Conservation (phyloP, 2,329 filamentous ascomycete genomes). For the Leptosphaerulina australis region DNA sequence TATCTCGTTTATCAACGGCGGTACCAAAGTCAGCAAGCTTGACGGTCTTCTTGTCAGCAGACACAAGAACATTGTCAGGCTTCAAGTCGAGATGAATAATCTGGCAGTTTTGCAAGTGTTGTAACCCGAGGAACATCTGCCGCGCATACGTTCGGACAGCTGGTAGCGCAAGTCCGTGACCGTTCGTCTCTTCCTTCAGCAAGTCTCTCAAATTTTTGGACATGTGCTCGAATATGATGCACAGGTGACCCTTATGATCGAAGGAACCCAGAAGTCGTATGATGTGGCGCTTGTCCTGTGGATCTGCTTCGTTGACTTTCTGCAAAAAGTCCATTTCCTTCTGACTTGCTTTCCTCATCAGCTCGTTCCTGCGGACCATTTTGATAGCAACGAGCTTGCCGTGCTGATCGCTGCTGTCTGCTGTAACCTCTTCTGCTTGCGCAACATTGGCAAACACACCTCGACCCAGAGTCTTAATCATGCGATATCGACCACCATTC, state of each 20-base stretch:
- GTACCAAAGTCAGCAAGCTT: slow-evolving; percentile 98
- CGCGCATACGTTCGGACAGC: slow-evolving; percentile 89
- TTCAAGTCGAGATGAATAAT: slow-evolving; percentile 96
- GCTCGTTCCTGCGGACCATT: slow-evolving; percentile 96
- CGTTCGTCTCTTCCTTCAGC: slow-evolving; percentile 80
- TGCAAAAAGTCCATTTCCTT: slow-evolving; percentile 94
- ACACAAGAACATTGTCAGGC: slow-evolving; percentile 89
- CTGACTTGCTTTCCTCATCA: slow-evolving; percentile 87
- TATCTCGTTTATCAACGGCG: slow-evolving; percentile 85
- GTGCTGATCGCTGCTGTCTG: slow-evolving; percentile 47
- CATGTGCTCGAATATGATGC: slow-evolving; percentile 95
- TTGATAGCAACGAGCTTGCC: slow-evolving; percentile 86
- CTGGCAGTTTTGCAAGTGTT: slow-evolving; percentile 87
- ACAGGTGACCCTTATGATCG: slow-evolving; percentile 92
- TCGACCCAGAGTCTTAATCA: slow-evolving; percentile 84
- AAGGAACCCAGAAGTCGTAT: slow-evolving; percentile 87
- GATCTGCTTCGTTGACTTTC: slow-evolving; percentile 83
- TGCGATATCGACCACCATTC: slow-evolving; percentile 82
- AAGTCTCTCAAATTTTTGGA: slow-evolving; percentile 85
- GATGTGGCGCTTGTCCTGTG: slow-evolving; percentile 88
- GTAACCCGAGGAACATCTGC: slow-evolving; percentile 90
- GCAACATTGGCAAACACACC: slow-evolving; percentile 98
- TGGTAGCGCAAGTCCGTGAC: slow-evolving; percentile 86
- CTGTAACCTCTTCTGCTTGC: slow-evolving; percentile 62
- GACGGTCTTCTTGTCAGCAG: slow-evolving; percentile 66